These are phyloP conservation scores for Rusavskia elegans DNA, from an alignment of 495 filamentous ascomycete genomes.

Conservation along the genomic window DNA sequence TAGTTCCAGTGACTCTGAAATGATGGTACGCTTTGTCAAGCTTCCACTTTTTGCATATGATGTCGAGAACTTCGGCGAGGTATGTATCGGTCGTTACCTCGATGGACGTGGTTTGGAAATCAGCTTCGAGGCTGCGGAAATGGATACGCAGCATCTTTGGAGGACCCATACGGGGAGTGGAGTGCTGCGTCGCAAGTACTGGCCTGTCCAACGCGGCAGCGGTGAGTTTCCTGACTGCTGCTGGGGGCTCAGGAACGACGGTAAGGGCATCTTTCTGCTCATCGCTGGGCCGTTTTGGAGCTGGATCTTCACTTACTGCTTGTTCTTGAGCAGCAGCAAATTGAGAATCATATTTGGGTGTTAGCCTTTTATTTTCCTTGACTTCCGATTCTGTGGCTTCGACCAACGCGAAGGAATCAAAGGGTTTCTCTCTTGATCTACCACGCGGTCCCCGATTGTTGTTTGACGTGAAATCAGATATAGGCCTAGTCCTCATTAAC, in stretches of 20 bases:
- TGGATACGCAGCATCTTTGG: constrained; percentile 76
- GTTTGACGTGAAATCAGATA: constrained; percentile 78
- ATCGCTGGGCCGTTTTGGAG: constrained; percentile 4
- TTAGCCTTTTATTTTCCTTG: constrained; percentile 58
- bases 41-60: constrained; percentile 76
- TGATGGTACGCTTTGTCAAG: constrained; percentile 82
- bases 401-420: constrained; percentile 86
- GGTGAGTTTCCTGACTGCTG: constrained; percentile 25
- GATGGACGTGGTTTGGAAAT: constrained; percentile 46
- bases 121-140: constrained; percentile 55
- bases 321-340: constrained; percentile 27
- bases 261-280: constrained; percentile 37
- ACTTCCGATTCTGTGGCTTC: constrained; percentile 64
- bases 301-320: constrained; percentile 18
- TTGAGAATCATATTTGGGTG: constrained; percentile 53
- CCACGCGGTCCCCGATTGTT: constrained; percentile 61
- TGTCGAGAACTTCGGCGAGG: constrained; percentile 80
- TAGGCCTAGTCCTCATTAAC: constrained; percentile 58
- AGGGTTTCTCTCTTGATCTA: constrained; percentile 64
- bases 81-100: constrained; percentile 88
- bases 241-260: constrained; percentile 30
- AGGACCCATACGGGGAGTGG: constrained; percentile 55
- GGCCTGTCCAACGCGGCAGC: constrained; percentile 53
- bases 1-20: constrained; percentile 71
- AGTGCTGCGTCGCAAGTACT: constrained; percentile 34